Evolutionary conservation across 768 basidiomycete genomes (phyloP), one percentile per base, ranked within the genome.

Genomic region (Dioszegia crocea): DNA sequence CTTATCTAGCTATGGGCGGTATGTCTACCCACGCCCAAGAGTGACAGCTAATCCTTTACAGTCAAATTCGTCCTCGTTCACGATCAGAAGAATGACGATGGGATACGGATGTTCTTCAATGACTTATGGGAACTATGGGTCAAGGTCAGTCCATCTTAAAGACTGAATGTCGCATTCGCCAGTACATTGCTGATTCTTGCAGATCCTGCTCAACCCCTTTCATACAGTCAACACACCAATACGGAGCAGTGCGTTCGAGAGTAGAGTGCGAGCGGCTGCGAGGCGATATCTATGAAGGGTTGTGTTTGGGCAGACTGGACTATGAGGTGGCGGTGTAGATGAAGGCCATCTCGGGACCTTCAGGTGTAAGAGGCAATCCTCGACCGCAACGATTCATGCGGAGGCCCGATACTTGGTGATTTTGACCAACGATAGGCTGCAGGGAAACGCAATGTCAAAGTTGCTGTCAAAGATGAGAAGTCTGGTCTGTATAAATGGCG

Each of bases 121-220:
- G 96, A 98, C 9, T 86, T 94, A 27, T 99, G 96, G 94, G 96
- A 99, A 81, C 70, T 88, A 67, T 98, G 94, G 79, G 84, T 94
- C 47, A 99, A 99, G 86, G 96, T 92, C 64, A 17, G 72, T 62
- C 43, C 43, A 11, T 27, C 40, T 54, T 62, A 33, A 6, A 6
- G 33, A 6, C 33, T 33, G 8, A 6, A 6, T 33, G 33, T 14
- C 14, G 33, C 8, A 14, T 14, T 33, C 14, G 6, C 6, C 8
- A 33, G 47, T n/a, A 4, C 12, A 24, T 30, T 53, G 36, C 50
- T 56, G 49, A 56, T 26, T 33, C 36, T 9, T n/a, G 19, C 78
- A 94, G 92, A 86, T 88, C 60, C 82, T 84, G 80, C 56, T 96
- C 77, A 99, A 96, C 70, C 94, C 96, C n/a, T 99, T 99, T 79